Base-by-base conservation (phyloP, 2,329 filamentous ascomycete species). In the Curvularia eragrostidis region DNA sequence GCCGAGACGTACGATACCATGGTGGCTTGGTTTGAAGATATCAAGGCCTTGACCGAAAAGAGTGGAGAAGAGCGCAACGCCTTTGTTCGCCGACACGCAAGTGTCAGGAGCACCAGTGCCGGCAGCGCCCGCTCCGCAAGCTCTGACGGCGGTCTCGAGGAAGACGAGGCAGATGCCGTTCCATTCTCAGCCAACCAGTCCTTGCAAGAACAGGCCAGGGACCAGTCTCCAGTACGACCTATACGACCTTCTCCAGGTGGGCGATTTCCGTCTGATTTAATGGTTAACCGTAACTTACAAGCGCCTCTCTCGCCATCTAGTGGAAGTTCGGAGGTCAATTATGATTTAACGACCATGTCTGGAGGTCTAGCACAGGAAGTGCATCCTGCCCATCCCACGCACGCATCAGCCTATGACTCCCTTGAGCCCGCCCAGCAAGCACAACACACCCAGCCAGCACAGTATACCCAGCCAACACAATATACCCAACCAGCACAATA, bases 1-100 rank as follows among this genome's bases (percentile, higher is more conserved):
- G 87, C 87, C 21, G 87, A 89, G 71, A 84, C 85, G 2, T 83
- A 96, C 76, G 94, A 98, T 67, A 97, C 93, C 13, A 97, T 98
- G 94, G 88, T 96, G 82, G 92, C 93, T 44, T 99, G 95, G 88
- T 98, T 93, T 75, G 90, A 95, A 52, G 94, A 97, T 70, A 94
- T 99, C 75, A 93, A 94, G 76, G 87, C 85, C 41, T 82, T 99
- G 61, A 97, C 91, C 5, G 93, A 96, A 75, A 93, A 91, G 78
- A 90, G 89, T 23, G 90, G 92, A 26, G 91, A 96, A 75, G 93
- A 96, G 72, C 89, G 93, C 39, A 91, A 87, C 75, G 91, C 91
- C 26, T 97, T 95, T 74, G 91, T 97, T 39, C 88, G 91, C 42
- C 87, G 87, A 60, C 93, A 96, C 73, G 87, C 89, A 39, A 86